Evolutionary conservation across 345 rosid genomes (phyloP), one percentile per base, ranked within the genome.

Genomic region (Psidium guajava): DNA sequence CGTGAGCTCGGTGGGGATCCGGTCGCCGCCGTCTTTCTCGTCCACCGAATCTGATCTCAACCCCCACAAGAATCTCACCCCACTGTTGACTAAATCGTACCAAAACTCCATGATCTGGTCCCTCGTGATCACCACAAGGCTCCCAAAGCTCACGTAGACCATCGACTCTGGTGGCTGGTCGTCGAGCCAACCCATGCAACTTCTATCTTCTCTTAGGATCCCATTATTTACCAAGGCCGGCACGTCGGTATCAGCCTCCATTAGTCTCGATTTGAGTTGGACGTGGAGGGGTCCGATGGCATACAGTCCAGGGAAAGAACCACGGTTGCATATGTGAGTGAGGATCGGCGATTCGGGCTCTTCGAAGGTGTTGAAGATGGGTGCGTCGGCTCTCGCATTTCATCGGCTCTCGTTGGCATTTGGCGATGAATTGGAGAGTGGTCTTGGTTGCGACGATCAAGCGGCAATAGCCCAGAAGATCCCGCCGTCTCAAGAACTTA

Each of bases 281-380:
- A 21, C 32, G 25, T 85, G 84, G 22, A 85, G 81, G 5, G 81
- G 84, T 28, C 84, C 81, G 22, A 49, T 8, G n/a, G 32, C 80
- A 51, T 82, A 82, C 9, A 82, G 44, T 69, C 49, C 54, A 1
- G 64, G 84, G 25, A 64, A 54, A 3, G 74, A 61, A 5, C 74
- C 74, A 1, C 56, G 57, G 57, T 42, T 21, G 40, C 2, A 52
- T 53, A 64, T 59, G 77, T 15, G 42, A 32, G 40, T 36, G 64
- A 91, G 83, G 13, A 90, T 84, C 3, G 91, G 89, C 6, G 1
- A 87, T 82, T 91, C 93, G 0, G 91, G 85, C 42, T 84, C 90
- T 50, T 92, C 92, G 42, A 93, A 92, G 0, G 92, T 90, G 91
- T 91, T 89, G 87, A 92, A 84, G 28, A 93, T 86, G 3, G 91